These are phyloP conservation scores for Abrus precatorius DNA, from an alignment of 306 rosid genomes.

Conservation along the genomic window DNA sequence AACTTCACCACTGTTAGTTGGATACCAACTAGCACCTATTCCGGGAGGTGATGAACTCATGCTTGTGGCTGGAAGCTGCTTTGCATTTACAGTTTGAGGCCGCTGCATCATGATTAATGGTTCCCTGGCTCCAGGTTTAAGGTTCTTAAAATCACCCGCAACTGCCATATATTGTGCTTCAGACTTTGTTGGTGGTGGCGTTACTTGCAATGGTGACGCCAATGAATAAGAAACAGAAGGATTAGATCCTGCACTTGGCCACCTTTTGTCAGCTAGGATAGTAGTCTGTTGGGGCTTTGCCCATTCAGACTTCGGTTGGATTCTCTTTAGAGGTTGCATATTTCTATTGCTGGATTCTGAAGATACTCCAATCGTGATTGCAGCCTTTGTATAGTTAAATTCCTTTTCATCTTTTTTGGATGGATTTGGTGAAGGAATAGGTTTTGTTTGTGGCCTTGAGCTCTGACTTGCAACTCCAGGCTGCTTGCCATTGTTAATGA, in stretches of 20 bases:
- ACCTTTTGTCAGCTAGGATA: slow-evolving; percentile 70
- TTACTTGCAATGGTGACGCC: slow-evolving; percentile 69
- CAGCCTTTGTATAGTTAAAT: slow-evolving; percentile 81
- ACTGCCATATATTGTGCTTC: slow-evolving; percentile 69
- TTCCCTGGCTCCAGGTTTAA: slow-evolving; percentile 81
- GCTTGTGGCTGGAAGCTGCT: slow-evolving; percentile 67
- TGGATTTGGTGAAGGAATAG: slow-evolving; percentile 60
- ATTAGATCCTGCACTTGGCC: slow-evolving; percentile 71
- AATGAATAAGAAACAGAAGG: slow-evolving; percentile 74
- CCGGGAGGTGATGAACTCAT: slow-evolving; percentile 89
- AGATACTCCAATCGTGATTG: slow-evolving; percentile 60
- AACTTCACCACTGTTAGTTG: slow-evolving; percentile 62
- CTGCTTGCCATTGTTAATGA: slow-evolving; percentile 67
- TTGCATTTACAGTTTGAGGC: slow-evolving; percentile 73
- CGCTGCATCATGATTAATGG: slow-evolving; percentile 83
- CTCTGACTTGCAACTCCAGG: slow-evolving; percentile 62
- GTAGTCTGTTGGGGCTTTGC: slow-evolving; percentile 68
- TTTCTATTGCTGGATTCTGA: slow-evolving; percentile 69
- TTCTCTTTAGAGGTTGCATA: slow-evolving; percentile 74
- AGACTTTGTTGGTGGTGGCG: slow-evolving; percentile 65
- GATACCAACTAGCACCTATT: slow-evolving; percentile 71
- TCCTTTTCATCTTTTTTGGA: slow-evolving; percentile 78
- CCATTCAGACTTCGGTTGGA: slow-evolving; percentile 85
- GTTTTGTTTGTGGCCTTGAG: slow-evolving; percentile 67
- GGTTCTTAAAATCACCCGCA: slow-evolving; percentile 73